Percentiles rank a stretch among this genome's conserved stretches.
Evolutionary conservation across 177 flowering plant genomes (phyloP).

Genomic region (Tripterygium wilfordii): DNA sequence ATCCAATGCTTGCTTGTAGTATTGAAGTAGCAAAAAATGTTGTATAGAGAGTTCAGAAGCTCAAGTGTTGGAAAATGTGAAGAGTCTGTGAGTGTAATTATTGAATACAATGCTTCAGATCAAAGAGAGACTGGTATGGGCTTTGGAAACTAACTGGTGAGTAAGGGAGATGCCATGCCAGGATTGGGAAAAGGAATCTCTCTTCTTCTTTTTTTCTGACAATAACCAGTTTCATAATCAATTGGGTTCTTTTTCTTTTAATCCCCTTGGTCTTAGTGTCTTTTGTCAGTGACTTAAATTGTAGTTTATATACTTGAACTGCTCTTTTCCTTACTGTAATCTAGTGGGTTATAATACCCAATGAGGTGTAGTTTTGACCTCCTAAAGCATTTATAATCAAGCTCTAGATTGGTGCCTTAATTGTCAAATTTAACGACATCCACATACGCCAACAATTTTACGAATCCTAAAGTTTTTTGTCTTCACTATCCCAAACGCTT

Average conservation of each 20-base stretch:
- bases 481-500: too few species aligned
- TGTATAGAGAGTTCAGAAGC: conserved; percentile 22
- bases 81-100: conserved; percentile 11
- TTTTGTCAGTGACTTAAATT: neutral
- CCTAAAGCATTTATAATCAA: too few species aligned
- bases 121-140: conserved; percentile 32
- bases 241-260: conserved; percentile 17
- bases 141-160: too few species aligned
- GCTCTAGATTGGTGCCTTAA: too few species aligned
- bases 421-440: too few species aligned
- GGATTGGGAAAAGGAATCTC: conserved; percentile 34
- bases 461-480: too few species aligned
- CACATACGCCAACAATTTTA: too few species aligned
- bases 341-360: too few species aligned
- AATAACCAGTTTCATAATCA: conserved; percentile 23
- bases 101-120: conserved; percentile 19
- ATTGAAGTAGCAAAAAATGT: conserved; percentile 11
- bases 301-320: neutral
- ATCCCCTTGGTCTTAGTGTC: conserved; percentile 2
- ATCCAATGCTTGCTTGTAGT: neutral
- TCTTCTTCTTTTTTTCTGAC: conserved; percentile 6
- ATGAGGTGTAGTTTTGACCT: too few species aligned
- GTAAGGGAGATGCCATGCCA: too few species aligned
- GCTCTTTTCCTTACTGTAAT: neutral
- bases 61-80: conserved; percentile 33